Percentiles rank a stretch among this genome's conserved stretches.
These are phyloP conservation scores for Pichia cabralensis DNA, from an alignment of 805 yeast genomes.

Conservation along the genomic window DNA sequence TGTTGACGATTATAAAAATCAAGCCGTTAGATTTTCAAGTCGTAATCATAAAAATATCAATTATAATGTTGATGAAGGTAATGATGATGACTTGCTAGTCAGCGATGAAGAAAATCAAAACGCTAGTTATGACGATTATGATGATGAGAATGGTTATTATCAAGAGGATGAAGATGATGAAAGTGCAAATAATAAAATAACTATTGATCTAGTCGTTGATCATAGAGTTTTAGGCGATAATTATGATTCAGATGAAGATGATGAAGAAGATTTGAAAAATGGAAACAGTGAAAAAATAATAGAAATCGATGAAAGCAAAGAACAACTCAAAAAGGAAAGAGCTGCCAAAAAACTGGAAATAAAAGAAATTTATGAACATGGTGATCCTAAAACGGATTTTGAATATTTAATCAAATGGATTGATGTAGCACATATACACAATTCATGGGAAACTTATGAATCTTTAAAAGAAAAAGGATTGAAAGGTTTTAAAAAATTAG, in stretches of 20 bases:
- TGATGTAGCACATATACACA: slow-evolving; percentile 81
- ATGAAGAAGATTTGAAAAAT: slow-evolving; percentile 1
- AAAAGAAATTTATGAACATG: slow-evolving; percentile 19
- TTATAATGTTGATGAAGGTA: slow-evolving; percentile 64
- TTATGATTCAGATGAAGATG: slow-evolving; percentile 9
- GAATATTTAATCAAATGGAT: slow-evolving; percentile 75
- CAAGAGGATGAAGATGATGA: slow-evolving; percentile 15
- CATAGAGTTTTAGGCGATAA: slow-evolving; percentile 35
- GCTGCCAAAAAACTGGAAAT: slow-evolving; percentile 13
- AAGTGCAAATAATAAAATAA: slow-evolving; percentile 12
- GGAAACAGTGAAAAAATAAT: background rate
- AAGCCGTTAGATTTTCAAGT: slow-evolving; percentile 56
- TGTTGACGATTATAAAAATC: slow-evolving; percentile 1
- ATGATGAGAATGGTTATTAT: slow-evolving; percentile 16
- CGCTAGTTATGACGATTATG: slow-evolving; percentile 15
- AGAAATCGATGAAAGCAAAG: slow-evolving; percentile 6
- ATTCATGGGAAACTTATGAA: slow-evolving; percentile 79
- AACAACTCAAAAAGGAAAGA: slow-evolving; percentile 27
- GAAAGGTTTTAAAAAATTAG: slow-evolving; percentile 78
- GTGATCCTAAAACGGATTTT: slow-evolving; percentile 47
- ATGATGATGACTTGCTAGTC: slow-evolving; percentile 42
- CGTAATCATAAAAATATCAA: slow-evolving; percentile 57
- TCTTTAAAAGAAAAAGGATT: slow-evolving; percentile 32
- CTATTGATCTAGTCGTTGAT: slow-evolving; percentile 38
- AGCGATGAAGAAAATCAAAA: slow-evolving; percentile 30